Conservation (phyloP, 192 early-diverging fungal species). For the Mortierella antarctica region DNA sequence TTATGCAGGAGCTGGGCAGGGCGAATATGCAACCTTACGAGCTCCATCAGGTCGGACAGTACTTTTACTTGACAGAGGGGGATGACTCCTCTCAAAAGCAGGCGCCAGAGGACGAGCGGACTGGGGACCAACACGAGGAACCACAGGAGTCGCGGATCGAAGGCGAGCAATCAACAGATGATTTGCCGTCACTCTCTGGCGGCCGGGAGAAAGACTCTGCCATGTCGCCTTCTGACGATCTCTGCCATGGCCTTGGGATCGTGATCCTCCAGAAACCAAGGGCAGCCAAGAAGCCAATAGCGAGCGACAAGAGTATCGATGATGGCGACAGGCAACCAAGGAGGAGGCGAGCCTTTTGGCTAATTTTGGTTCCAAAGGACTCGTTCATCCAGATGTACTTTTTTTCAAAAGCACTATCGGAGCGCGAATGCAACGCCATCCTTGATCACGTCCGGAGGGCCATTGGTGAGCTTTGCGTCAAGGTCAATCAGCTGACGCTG, state of each 20-base stretch:
- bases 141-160: too few species aligned
- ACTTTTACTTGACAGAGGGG: constrained; percentile 63
- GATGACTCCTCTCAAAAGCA: constrained; percentile 12
- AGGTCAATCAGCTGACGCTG: constrained; percentile 74
- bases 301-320: constrained; percentile 18
- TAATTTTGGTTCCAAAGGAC: constrained; percentile 66
- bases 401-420: constrained; percentile 72
- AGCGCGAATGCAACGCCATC: constrained; percentile 63
- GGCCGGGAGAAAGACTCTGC: constrained; percentile 2
- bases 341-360: constrained; percentile 69
- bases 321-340: neutral
- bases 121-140: neutral
- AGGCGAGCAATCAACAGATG: neutral
- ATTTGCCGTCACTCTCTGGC: constrained; percentile 28
- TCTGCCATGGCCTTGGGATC: constrained; percentile 66
- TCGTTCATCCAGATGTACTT: constrained; percentile 70
- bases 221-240: constrained; percentile 44
- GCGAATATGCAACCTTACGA: constrained; percentile 58
- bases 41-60: constrained; percentile 60
- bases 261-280: constrained; percentile 44
- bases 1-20: constrained; percentile 63
- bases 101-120: neutral
- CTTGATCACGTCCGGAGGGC: constrained; percentile 62
- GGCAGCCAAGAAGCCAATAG: neutral
- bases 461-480: constrained; percentile 67